Conservation (phyloP, 2,329 filamentous ascomycete genomes). For the Cladosporium phlei region DNA sequence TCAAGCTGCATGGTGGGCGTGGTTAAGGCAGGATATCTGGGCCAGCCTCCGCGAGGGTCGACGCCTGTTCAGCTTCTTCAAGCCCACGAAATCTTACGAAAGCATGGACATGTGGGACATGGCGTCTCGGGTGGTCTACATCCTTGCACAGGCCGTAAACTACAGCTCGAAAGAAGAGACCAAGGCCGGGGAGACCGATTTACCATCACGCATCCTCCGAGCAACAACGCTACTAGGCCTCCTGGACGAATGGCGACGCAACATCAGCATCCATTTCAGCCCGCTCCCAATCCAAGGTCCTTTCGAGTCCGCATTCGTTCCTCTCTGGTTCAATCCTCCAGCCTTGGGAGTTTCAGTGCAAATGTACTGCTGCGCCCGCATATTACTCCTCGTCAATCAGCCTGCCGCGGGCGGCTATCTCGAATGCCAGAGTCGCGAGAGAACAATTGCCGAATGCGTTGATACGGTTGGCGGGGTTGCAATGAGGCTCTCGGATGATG, state of each 20-base stretch:
- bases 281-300: slow-evolving; percentile 37
- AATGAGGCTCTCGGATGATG: slow-evolving; percentile 39
- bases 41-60: slow-evolving; percentile 57
- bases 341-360: slow-evolving; percentile 46
- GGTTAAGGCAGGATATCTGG: slow-evolving; percentile 63
- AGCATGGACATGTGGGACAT: slow-evolving; percentile 52
- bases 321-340: slow-evolving; percentile 50
- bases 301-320: slow-evolving; percentile 44
- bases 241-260: slow-evolving; percentile 47
- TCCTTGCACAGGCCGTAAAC: slow-evolving; percentile 54
- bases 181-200: slow-evolving; percentile 39
- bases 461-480: slow-evolving; percentile 49
- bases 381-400: slow-evolving; percentile 50
- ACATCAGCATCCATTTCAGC: slow-evolving; percentile 42
- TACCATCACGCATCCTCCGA: slow-evolving; percentile 38
- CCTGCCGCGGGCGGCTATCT: slow-evolving; percentile 48
- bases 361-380: slow-evolving; percentile 49
- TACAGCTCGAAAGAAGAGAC: slow-evolving; percentile 52
- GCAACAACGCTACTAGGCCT: slow-evolving; percentile 43
- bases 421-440: slow-evolving; percentile 44
- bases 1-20: slow-evolving; percentile 57
- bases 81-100: slow-evolving; percentile 46
- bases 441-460: slow-evolving; percentile 44
- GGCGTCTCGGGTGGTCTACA: slow-evolving; percentile 50
- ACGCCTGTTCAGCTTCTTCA: slow-evolving; percentile 55